Percentiles rank a stretch among this genome's conserved stretches.
These are phyloP conservation scores for Fusarium nanum DNA, from an alignment of 2,329 filamentous ascomycete species.

Conservation along the genomic window DNA sequence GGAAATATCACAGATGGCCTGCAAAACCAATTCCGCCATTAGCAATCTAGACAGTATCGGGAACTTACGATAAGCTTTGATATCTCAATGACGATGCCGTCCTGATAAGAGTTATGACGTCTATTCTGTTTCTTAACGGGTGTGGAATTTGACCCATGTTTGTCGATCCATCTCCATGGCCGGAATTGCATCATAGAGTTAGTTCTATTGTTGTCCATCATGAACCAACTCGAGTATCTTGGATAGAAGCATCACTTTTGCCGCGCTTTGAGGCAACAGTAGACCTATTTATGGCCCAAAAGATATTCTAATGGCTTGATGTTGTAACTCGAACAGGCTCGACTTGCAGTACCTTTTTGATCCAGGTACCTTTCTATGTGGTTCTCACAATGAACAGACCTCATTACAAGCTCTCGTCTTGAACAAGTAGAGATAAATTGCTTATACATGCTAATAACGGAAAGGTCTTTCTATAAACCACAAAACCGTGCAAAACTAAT, in stretches of 20 bases:
- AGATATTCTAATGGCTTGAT: conserved; percentile 24
- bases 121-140: not conserved
- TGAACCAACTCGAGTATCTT: not conserved
- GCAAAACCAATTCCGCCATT: not conserved
- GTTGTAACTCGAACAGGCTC: not conserved
- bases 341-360: not conserved
- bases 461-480: conserved; percentile 4
- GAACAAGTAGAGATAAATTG: not conserved
- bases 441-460: not conserved
- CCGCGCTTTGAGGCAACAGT: not conserved
- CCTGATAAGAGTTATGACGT: conserved; percentile 13
- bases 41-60: not conserved
- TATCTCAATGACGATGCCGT: not conserved
- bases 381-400: not conserved
- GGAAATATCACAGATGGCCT: not conserved
- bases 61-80: not conserved
- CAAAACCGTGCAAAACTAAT: not conserved
- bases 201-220: not conserved
- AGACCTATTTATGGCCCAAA: not conserved
- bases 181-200: conserved; percentile 22
- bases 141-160: not conserved
- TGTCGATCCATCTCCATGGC: not conserved
- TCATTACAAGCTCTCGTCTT: not conserved
- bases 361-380: not conserved
- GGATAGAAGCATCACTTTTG: not conserved